Percentiles rank a stretch among this genome's conserved stretches.
These are phyloP conservation scores for Coccomyxa subellipsoidea DNA, from an alignment of 163 green algal species.

Conservation along the genomic window DNA sequence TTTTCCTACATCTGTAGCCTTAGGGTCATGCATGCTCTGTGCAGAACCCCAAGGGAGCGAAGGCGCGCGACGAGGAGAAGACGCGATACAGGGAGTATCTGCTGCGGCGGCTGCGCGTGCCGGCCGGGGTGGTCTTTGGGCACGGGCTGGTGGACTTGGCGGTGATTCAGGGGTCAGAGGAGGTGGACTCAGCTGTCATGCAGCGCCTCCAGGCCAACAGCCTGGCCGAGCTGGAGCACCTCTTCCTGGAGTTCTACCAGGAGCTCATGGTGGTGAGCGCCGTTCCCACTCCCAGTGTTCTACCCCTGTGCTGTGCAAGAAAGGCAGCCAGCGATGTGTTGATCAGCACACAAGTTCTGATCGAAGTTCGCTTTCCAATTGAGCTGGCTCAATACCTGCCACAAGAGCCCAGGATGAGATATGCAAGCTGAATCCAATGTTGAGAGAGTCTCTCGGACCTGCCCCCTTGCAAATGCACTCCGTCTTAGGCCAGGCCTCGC, in stretches of 20 bases:
- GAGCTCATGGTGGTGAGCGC: background rate
- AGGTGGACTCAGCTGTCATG: background rate
- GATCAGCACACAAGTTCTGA: no score
- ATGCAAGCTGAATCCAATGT: no score
- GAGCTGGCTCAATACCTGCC: no score
- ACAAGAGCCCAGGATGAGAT: no score
- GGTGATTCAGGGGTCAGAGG: background rate
- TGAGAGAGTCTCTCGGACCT: background rate
- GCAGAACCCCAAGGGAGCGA: background rate
- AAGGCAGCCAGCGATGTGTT: no score
- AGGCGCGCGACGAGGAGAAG: background rate
- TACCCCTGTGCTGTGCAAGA: no score
- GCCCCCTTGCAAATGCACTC: no score
- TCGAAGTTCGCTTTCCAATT: background rate
- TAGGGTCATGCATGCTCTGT: no score
- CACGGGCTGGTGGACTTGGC: background rate
- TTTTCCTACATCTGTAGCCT: no score
- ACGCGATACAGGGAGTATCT: background rate
- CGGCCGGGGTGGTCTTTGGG: background rate
- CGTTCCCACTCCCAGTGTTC: background rate
- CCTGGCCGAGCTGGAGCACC: background rate
- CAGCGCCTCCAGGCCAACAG: background rate
- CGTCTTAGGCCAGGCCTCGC: no score
- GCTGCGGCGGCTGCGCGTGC: conserved; percentile 1
- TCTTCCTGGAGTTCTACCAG: background rate